Percentiles rank a stretch among this genome's conserved stretches.
Evolutionary conservation across 1,139 yeast genomes (phyloP).

Genomic region (Torulaspora globosa): DNA sequence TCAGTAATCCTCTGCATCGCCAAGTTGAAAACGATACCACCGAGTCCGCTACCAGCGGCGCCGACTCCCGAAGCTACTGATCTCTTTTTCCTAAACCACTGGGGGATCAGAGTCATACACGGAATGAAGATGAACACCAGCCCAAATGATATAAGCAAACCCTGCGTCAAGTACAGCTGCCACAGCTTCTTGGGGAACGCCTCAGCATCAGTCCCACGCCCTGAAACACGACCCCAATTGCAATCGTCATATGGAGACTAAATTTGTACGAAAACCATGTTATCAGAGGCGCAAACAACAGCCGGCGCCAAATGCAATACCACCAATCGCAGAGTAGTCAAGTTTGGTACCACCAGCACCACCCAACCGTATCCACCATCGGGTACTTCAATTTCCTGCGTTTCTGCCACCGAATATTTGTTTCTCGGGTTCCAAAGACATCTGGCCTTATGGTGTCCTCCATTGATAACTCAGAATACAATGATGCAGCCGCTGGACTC

Average conservation of each 20-base stretch:
- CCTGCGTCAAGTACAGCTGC: slow-evolving; percentile 63
- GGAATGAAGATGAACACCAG: slow-evolving; percentile 56
- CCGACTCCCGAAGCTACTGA: slow-evolving; percentile 51
- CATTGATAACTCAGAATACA: no score
- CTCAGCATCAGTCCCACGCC: slow-evolving; percentile 51
- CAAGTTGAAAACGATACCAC: slow-evolving; percentile 43
- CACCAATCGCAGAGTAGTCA: slow-evolving; percentile 65
- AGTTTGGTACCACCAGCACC: slow-evolving; percentile 49
- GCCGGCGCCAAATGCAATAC: slow-evolving; percentile 56
- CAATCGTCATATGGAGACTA: slow-evolving; percentile 31
- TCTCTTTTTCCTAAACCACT: slow-evolving; percentile 52
- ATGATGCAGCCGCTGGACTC: no score
- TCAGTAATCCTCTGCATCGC: slow-evolving; percentile 39
- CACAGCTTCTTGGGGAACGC: slow-evolving; percentile 54
- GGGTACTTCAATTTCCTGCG: slow-evolving; percentile 32
- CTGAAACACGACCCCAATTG: slow-evolving; percentile 46
- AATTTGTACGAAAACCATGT: slow-evolving; percentile 31
- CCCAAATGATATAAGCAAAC: slow-evolving; percentile 57
- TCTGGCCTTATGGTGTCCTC: not conserved
- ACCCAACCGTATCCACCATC: slow-evolving; percentile 66
- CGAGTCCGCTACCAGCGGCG: slow-evolving; percentile 53
- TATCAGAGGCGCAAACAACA: slow-evolving; percentile 51
- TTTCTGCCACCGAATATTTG: not conserved
- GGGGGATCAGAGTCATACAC: slow-evolving; percentile 46
- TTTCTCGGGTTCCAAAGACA: slow-evolving; percentile 1